Percentiles rank a stretch among this genome's conserved stretches.
These are phyloP conservation scores for Leccinum imitatum DNA, from an alignment of 768 basidiomycete genomes.

Conservation along the genomic window DNA sequence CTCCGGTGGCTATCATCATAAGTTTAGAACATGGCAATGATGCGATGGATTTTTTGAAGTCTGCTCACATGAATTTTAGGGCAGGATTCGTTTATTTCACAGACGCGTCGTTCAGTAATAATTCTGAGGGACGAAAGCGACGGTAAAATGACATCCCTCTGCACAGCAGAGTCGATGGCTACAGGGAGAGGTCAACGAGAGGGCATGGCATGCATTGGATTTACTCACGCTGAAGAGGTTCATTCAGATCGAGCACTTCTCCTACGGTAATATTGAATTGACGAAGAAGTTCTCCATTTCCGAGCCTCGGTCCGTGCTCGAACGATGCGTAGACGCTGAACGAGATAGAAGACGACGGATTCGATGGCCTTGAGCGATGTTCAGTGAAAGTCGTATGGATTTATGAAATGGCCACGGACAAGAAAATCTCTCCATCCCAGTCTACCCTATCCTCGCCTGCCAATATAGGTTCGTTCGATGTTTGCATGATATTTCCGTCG, in stretches of 20 bases:
- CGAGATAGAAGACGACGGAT: neutral
- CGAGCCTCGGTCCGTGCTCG: neutral
- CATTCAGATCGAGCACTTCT: neutral
- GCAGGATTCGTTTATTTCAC: neutral
- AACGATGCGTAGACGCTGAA: neutral
- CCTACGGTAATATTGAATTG: neutral
- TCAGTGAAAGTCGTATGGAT: neutral
- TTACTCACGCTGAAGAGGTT: neutral
- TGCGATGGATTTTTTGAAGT: too few species aligned
- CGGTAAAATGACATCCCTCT: neutral
- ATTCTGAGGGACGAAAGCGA: neutral
- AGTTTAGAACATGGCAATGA: neutral
- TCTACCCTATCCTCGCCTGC: neutral
- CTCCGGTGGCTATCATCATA: neutral
- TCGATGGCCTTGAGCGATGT: neutral
- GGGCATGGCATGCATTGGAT: neutral
- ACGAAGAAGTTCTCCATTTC: neutral
- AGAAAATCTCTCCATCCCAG: neutral
- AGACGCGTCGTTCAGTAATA: neutral
- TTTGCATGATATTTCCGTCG: neutral
- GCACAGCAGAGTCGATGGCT: neutral
- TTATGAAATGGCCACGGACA: neutral
- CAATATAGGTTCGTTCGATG: neutral
- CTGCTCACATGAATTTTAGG: neutral
- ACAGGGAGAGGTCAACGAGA: neutral